These are phyloP conservation scores for Stachybotrys chlorohalonatus DNA, from an alignment of 2,329 filamentous ascomycete genomes.

Conservation along the genomic window DNA sequence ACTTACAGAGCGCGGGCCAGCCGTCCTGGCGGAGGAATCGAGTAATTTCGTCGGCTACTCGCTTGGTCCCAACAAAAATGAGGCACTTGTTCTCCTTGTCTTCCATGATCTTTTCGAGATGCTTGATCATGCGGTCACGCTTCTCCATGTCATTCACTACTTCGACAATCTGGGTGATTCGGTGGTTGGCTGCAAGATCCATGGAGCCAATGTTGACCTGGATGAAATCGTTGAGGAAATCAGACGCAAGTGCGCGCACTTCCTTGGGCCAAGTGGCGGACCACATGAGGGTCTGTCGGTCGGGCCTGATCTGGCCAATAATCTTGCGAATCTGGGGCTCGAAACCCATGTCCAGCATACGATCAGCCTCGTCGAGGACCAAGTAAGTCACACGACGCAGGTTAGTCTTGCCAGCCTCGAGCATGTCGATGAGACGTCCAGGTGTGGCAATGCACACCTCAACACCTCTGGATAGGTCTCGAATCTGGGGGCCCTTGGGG, in stretches of 20 bases:
- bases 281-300: slow-evolving; percentile 99
- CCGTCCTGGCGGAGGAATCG: slow-evolving; percentile 95
- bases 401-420: slow-evolving; percentile 96
- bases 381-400: slow-evolving; percentile 95
- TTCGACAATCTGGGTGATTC: slow-evolving; percentile 96
- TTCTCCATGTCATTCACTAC: slow-evolving; percentile 96
- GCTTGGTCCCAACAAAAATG: slow-evolving; percentile 89
- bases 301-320: slow-evolving; percentile 91
- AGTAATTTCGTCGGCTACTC: slow-evolving; percentile 95
- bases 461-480: slow-evolving; percentile 87
- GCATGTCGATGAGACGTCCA: slow-evolving; percentile 96
- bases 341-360: slow-evolving; percentile 99
- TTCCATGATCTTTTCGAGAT: slow-evolving; percentile 96
- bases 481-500: slow-evolving; percentile 93
- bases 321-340: slow-evolving; percentile 99
- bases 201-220: slow-evolving; percentile 98
- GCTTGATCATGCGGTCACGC: slow-evolving; percentile 94
- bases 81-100: slow-evolving; percentile 91
- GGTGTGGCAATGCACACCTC: slow-evolving; percentile 98
- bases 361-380: slow-evolving; percentile 96
- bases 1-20: slow-evolving; percentile 91
- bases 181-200: slow-evolving; percentile 93
- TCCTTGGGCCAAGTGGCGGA: slow-evolving; percentile 99
- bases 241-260: slow-evolving; percentile 80
- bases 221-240: slow-evolving; percentile 93